Evolutionary conservation across 192 early-diverging fungal genomes (phyloP).

Genomic region (Backusella westeae): DNA sequence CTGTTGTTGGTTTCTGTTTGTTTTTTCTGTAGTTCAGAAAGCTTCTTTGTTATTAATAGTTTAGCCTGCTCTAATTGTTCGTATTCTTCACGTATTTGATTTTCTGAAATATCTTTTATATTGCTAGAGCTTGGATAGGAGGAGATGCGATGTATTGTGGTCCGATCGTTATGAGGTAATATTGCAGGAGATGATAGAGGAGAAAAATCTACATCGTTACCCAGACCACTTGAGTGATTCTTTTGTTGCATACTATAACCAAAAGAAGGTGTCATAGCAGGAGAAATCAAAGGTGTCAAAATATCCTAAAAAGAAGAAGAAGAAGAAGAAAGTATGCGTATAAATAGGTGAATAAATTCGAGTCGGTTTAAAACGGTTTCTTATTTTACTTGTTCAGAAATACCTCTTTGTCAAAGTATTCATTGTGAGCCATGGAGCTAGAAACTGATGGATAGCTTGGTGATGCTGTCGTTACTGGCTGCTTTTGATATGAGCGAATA

Average conservation of each 20-base stretch:
- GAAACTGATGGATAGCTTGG: neutral
- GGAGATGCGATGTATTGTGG: neutral
- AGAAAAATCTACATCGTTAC: constrained; percentile 47
- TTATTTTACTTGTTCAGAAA: neutral
- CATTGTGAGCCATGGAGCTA: constrained; percentile 2
- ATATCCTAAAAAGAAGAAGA: constrained; percentile 23
- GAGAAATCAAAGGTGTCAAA: constrained; percentile 66
- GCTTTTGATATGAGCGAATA: neutral
- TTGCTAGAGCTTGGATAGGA: neutral
- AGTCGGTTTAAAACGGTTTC: neutral
- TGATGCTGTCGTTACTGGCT: neutral
- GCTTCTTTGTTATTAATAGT: constrained; percentile 18
- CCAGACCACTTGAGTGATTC: constrained; percentile 4
- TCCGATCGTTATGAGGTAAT: constrained; percentile 37
- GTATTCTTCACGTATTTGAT: constrained; percentile 34
- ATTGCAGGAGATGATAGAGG: constrained; percentile 67
- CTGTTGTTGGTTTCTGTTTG: neutral
- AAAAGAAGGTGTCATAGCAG: constrained; percentile 63
- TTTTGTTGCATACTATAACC: constrained; percentile 41
- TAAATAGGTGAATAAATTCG: neutral
- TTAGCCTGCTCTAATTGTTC: constrained; percentile 32
- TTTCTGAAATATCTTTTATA: constrained; percentile 17
- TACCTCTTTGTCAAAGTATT: constrained; percentile 27
- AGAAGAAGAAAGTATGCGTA: neutral
- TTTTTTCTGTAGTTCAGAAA: constrained; percentile 27